Percentiles rank a stretch among this genome's conserved stretches.
phyloP scores from a whole-genome alignment of 2,329 filamentous ascomycete genomes.

The Colletotrichum siamense region DNA sequence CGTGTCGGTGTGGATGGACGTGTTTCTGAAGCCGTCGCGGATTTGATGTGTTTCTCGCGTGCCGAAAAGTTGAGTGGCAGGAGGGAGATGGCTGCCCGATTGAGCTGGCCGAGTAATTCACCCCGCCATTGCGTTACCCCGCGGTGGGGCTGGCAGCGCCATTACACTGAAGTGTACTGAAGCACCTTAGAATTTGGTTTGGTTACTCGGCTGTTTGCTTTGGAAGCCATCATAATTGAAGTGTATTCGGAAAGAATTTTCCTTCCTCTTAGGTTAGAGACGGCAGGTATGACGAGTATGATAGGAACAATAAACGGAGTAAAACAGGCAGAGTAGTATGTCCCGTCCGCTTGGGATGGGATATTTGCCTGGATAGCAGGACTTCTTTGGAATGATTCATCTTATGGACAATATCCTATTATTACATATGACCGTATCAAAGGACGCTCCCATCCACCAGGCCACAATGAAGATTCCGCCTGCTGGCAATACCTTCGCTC shows the following conservation, averaged over 20 bases:
- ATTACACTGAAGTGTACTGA: neutral
- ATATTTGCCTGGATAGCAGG: neutral
- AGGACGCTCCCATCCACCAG: neutral
- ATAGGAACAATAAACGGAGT: neutral
- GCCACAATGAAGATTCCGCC: neutral
- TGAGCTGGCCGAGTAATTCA: neutral
- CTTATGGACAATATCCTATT: neutral
- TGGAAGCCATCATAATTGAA: too few relatives aligned
- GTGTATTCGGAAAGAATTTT: neutral
- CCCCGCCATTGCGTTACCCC: slow-evolving; percentile 12
- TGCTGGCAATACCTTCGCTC: neutral
- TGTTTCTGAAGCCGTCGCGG: neutral
- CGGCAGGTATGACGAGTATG: neutral
- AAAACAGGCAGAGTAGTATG: neutral
- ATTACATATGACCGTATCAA: neutral
- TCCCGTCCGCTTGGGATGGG: neutral
- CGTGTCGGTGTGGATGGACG: neutral
- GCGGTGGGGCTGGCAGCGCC: neutral
- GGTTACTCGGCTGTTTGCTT: too few relatives aligned
- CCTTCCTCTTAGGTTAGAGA: neutral
- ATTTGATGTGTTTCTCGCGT: neutral
- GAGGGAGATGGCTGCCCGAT: neutral
- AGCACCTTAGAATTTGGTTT: neutral
- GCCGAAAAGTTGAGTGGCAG: neutral
- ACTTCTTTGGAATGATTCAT: fast-evolving